These are phyloP conservation scores for Phycomyces nitens DNA, from an alignment of 192 early-diverging fungal genomes.

Conservation along the genomic window DNA sequence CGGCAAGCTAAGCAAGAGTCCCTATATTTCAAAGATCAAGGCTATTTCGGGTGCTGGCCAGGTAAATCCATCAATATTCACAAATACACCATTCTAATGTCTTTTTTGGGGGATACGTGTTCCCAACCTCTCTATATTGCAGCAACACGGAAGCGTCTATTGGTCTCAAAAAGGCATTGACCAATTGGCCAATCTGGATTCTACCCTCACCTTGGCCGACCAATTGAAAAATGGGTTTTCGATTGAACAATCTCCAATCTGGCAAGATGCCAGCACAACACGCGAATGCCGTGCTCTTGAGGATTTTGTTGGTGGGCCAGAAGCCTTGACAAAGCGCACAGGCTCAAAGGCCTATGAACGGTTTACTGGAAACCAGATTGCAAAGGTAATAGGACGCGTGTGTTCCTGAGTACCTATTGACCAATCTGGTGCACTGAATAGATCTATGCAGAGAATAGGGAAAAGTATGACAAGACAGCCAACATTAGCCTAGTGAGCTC, in stretches of 20 bases:
- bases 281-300: constrained; percentile 64
- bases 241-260: constrained; percentile 66
- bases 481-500: constrained; percentile 73
- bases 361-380: constrained; percentile 74
- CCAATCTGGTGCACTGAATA: constrained; percentile 14
- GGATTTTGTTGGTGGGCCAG: constrained; percentile 55
- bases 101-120: too few relatives aligned
- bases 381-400: constrained; percentile 46
- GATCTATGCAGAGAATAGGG: constrained; percentile 37
- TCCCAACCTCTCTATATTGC: background rate
- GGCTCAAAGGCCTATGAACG: constrained; percentile 79
- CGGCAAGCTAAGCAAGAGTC: constrained; percentile 31
- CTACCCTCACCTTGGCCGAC: constrained; percentile 29
- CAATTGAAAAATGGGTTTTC: constrained; percentile 59
- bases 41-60: constrained; percentile 71
- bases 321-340: constrained; percentile 59
- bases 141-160: constrained; percentile 88
- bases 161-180: constrained; percentile 55
- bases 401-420: background rate
- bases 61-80: constrained; percentile 22
- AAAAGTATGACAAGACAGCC: constrained; percentile 42
- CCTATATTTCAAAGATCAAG: constrained; percentile 29
- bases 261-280: constrained; percentile 77
- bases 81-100: too few relatives aligned
- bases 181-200: constrained; percentile 38